A percentile compares a stretch with the other conserved stretches of the same genome.
Evolutionary conservation across 2,329 filamentous ascomycete genomes (phyloP).

Genomic region (Fusarium sp.): DNA sequence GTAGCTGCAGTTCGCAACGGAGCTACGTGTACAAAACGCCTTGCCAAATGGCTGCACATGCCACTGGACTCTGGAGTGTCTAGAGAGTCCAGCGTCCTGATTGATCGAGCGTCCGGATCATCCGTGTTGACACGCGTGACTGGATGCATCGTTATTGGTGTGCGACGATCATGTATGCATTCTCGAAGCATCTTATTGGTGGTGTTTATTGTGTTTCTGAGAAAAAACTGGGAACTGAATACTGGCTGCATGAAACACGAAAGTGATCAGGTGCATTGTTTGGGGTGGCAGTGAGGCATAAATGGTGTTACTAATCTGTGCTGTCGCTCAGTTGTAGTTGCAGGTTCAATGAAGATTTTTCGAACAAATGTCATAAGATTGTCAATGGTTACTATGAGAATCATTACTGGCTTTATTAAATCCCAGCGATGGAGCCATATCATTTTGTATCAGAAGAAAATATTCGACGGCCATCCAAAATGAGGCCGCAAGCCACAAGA

Average conservation of each 20-base stretch:
- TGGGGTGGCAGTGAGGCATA: slow-evolving; percentile 6
- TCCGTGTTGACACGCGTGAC: not conserved
- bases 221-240: not conserved
- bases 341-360: too few species aligned
- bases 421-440: not conserved
- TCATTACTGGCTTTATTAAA: accelerated
- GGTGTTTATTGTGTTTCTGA: not conserved
- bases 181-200: not conserved
- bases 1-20: slow-evolving; percentile 13
- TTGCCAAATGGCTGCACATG: not conserved
- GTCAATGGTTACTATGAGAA: not conserved
- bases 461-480: not conserved
- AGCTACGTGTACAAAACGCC: slow-evolving; percentile 26
- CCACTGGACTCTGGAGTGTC: not conserved
- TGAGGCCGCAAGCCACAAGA: slow-evolving; percentile 6
- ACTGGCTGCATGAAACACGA: slow-evolving; percentile 8
- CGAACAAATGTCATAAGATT: not conserved
- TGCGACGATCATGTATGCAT: slow-evolving; percentile 1
- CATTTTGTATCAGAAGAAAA: not conserved
- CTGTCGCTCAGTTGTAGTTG: not conserved
- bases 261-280: slow-evolving; percentile 9
- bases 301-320: not conserved
- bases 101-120: not conserved
- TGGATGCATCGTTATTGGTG: not conserved
- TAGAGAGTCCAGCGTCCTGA: not conserved